Evolutionary conservation across 2,329 filamentous ascomycete genomes (phyloP), one percentile per base, ranked within the genome.

Genomic region (Orbilia quercus): DNA sequence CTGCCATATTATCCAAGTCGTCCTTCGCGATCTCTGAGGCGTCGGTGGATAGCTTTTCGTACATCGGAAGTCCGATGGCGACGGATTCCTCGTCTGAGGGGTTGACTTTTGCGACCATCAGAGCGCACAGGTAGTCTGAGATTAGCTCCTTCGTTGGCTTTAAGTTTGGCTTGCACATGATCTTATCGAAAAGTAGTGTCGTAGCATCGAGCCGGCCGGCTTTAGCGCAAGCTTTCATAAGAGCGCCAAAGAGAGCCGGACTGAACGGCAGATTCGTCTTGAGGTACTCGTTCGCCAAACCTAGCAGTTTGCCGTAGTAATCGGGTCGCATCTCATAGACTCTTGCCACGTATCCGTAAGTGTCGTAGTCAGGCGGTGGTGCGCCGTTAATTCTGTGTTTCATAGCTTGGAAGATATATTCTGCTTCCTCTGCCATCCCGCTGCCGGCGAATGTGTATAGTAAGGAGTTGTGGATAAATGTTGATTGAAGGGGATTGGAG

Each of bases 361-460:
- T 65, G 6, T 54, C 60, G 25, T 34, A n/a, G 18, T 65, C 48
- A 2, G 60, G 60, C 7, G 14, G 9, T 6, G 60, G 60, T 16
- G 60, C 48, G 7, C 42, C 50, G 12, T 48, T 22, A 2, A 28
- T 7, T 16, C 25, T 11, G 25, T 65, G 18, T 22, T 55, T 65
- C 60, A 65, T 65, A 18, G 60, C 60, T 16, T 54, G 48, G 42
- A 44, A 55, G 31, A 65, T 16, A 12, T 65, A 65, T 47, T 65
- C 60, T 7, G 60, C 60, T 48, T 65, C 60, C 40, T 65, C 60
- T 3, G 60, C 60, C 60, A 65, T 55, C n/a, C 28, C 40, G 9
- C n/a, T 18, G 3, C 36, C 5, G 4, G 18, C 18, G 40, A 65
- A 55, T 1, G 25, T 22, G 22, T 23, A 31, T 7, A 65, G 38